These are phyloP conservation scores for Boehmeria nivea DNA, from an alignment of 306 rosid species.

Conservation along the genomic window DNA sequence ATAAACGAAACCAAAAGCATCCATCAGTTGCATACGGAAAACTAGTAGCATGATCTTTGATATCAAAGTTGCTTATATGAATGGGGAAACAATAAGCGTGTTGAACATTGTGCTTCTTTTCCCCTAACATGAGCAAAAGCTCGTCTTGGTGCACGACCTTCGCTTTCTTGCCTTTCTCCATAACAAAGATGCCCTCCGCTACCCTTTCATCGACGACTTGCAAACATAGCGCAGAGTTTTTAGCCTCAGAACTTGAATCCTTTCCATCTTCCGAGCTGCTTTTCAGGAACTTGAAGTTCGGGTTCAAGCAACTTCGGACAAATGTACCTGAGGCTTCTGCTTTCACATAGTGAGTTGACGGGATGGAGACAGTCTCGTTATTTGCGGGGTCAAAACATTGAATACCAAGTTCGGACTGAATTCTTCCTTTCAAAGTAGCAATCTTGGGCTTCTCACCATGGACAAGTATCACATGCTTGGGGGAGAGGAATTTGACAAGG, in stretches of 20 bases:
- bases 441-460: constrained; percentile 92
- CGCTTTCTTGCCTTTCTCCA: constrained; percentile 48
- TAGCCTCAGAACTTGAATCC: constrained; percentile 19
- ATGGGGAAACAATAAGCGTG: constrained; percentile 41
- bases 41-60: background rate
- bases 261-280: constrained; percentile 24
- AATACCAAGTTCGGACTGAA: constrained; percentile 76
- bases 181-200: constrained; percentile 55
- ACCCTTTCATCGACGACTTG: constrained; percentile 68
- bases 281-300: constrained; percentile 64
- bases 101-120: constrained; percentile 39
- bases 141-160: constrained; percentile 64
- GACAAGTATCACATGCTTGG: constrained; percentile 81
- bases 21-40: constrained; percentile 1
- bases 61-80: constrained; percentile 14
- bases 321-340: constrained; percentile 54
- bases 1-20: constrained; percentile 26
- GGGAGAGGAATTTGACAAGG: constrained; percentile 81
- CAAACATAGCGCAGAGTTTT: constrained; percentile 27
- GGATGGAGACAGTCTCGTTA: constrained; percentile 50
- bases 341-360: constrained; percentile 50
- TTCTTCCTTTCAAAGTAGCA: constrained; percentile 64
- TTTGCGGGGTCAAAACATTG: constrained; percentile 72
- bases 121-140: constrained; percentile 51
- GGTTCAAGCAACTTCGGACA: constrained; percentile 43